phyloP scores from a whole-genome alignment of 768 basidiomycete genomes.

The Lentinula raphanica region DNA sequence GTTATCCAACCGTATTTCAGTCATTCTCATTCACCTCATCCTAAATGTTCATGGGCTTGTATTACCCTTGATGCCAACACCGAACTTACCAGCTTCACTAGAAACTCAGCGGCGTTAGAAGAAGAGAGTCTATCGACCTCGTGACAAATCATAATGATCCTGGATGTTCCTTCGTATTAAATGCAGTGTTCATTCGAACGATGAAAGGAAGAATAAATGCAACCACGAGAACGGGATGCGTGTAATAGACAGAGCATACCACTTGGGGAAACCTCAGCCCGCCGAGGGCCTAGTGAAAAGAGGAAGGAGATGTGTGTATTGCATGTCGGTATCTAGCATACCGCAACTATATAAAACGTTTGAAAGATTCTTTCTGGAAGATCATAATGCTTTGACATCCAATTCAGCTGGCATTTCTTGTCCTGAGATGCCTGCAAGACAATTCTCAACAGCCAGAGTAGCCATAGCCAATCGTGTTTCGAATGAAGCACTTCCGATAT shows the following conservation, averaged over 20 bases:
- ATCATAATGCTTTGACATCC: slow-evolving; percentile 12
- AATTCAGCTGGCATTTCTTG: slow-evolving; percentile 53
- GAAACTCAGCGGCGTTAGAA: neutral
- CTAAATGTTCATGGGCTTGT: neutral
- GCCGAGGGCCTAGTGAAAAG: too few relatives aligned
- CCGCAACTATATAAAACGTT: neutral
- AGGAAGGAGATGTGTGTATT: too few relatives aligned
- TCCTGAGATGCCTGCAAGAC: slow-evolving; percentile 52
- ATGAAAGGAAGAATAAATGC: neutral
- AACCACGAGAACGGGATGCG: neutral
- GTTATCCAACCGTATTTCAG: neutral
- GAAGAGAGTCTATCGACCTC: neutral
- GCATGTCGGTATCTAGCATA: neutral
- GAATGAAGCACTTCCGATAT: slow-evolving; percentile 85
- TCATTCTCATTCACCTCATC: neutral
- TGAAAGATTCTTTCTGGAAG: neutral
- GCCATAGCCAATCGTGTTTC: slow-evolving; percentile 86
- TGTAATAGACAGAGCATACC: neutral
- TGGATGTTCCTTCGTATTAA: too few relatives aligned
- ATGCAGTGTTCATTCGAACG: too few relatives aligned
- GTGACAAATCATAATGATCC: neutral
- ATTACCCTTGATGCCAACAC: neutral
- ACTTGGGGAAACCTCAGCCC: neutral
- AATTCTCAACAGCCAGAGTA: slow-evolving; percentile 62
- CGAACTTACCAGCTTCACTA: neutral